Conservation (phyloP, 306 rosid genomes). For the Corylus avellana region DNA sequence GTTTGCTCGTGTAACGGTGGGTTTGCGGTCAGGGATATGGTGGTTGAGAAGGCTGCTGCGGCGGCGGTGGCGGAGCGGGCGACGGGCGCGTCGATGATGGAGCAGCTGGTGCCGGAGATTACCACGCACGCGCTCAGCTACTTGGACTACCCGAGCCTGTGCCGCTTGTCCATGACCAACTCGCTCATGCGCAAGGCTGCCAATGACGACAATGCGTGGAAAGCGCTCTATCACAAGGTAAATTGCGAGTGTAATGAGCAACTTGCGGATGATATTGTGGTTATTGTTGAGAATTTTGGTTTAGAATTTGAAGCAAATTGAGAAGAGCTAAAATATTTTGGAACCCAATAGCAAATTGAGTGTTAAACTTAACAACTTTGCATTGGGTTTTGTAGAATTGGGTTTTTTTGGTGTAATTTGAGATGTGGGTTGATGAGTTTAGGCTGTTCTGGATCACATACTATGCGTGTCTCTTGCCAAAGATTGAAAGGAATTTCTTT, state of each 20-base stretch:
- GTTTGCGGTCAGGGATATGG: slow-evolving; percentile 35
- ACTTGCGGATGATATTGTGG: background rate
- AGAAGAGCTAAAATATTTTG: background rate
- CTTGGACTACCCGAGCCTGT: slow-evolving; percentile 91
- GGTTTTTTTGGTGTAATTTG: background rate
- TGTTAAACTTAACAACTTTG: background rate
- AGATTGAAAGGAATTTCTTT: no score
- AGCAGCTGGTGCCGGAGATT: slow-evolving; percentile 98
- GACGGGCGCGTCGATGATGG: slow-evolving; percentile 95
- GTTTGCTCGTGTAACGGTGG: slow-evolving; percentile 41
- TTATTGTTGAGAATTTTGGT: background rate
- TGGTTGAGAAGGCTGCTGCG: slow-evolving; percentile 44
- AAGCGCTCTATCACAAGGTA: slow-evolving; percentile 96
- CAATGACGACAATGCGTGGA: slow-evolving; percentile 97
- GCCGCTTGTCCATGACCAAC: slow-evolving; percentile 96
- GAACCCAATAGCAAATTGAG: background rate
- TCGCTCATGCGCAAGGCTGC: slow-evolving; percentile 95
- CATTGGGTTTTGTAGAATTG: background rate
- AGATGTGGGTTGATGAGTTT: background rate
- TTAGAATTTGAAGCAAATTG: background rate
- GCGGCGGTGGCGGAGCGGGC: slow-evolving; percentile 51
- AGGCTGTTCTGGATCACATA: background rate
- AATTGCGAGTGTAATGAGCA: background rate
- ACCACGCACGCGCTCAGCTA: slow-evolving; percentile 96
- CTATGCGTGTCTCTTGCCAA: no score